Base-by-base conservation (phyloP, 1,284 basidiomycete species). In the Apiotrichum sp. region DNA sequence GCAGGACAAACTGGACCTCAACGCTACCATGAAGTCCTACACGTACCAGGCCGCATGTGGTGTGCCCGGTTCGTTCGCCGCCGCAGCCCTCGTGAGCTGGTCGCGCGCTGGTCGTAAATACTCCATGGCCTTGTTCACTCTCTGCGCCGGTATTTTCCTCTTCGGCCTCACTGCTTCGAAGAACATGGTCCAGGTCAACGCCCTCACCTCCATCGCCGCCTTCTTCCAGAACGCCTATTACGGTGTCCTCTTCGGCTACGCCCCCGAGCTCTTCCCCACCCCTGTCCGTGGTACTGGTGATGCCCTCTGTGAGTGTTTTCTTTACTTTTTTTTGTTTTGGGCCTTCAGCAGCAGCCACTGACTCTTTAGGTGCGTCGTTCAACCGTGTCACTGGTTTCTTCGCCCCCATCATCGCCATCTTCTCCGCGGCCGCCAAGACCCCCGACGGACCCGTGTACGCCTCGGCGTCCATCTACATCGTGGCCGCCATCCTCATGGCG, bases 211-310 rank as follows among this genome's bases (percentile, higher is more conserved):
- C 56, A 78, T 80, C 0, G 79, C 79, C 22, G 70, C 77, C 32
- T 69, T 84, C 39, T 81, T 80, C 9, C 76, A 81, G 75, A 79
- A 77, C 55, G 67, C 67, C 22, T 66, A 69, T 57, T 72, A 84
- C 65, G 83, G 81, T 11, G 78, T 84, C 9, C 75, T 85, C 22
- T 85, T 80, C 61, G 82, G 81, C 3, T 83, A 83, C 62, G 82
- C 82, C 1, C 84, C 84, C 16, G 84, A 85, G 63, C 80, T 84
- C 10, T 86, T 86, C 74, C 83, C 84, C 0, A 81, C 82, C 0
- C 82, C 83, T 1, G 80, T 82, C 54, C 78, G 84, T 41, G 84
- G 83, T 4, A 85, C 84, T 0, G 84, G 83, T 3, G 83, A 85
- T 61, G 84, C 83, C 0, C 71, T 85, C 34, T 78, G 80, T n/a